These are phyloP conservation scores for Mychonastes homosphaera DNA, from an alignment of 139 green algal genomes.

Conservation along the genomic window DNA sequence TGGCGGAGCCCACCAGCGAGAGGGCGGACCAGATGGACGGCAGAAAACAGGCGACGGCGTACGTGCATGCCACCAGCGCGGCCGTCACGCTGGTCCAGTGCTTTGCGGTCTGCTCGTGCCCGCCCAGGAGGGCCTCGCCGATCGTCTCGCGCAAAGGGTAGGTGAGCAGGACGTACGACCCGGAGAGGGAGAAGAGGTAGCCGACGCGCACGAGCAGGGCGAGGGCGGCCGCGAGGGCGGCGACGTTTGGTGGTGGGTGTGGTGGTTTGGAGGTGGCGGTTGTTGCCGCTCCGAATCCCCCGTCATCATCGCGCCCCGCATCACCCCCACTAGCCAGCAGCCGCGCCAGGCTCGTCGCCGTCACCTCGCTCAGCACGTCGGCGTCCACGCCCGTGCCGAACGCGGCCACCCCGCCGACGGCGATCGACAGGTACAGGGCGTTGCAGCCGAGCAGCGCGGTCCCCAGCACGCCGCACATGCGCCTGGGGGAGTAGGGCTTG, in stretches of 20 bases:
- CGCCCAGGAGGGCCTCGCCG: constrained; percentile 11
- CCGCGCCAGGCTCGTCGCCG: constrained; percentile 10
- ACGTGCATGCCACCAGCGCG: constrained; percentile 2
- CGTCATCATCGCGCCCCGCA: too few relatives aligned
- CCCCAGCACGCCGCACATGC: constrained; percentile 9
- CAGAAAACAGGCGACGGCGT: constrained; percentile 7
- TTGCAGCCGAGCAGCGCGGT: constrained; percentile 8
- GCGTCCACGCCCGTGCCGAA: constrained; percentile 8
- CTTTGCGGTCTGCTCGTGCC: not conserved
- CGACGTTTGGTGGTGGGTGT: too few relatives aligned
- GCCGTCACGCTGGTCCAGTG: constrained; percentile 3
- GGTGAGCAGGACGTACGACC: constrained; percentile 15
- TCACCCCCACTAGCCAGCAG: too few relatives aligned
- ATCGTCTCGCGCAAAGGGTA: constrained; percentile 17
- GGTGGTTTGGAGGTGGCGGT: too few relatives aligned
- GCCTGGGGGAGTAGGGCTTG: constrained; percentile 3
- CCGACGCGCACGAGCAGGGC: constrained; percentile 7
- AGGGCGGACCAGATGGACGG: constrained; percentile 15
- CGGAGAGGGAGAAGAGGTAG: constrained; percentile 12
- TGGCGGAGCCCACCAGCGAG: constrained; percentile 10
- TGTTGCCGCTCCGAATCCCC: too few relatives aligned
- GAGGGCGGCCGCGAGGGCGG: constrained; percentile 4
- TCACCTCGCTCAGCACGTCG: constrained; percentile 7
- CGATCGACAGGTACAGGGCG: constrained; percentile 7
- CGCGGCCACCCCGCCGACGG: not conserved